Evolutionary conservation across 345 rosid species (phyloP), one percentile per base, ranked within the genome.

Genomic region (Zanthoxylum bungeanum): DNA sequence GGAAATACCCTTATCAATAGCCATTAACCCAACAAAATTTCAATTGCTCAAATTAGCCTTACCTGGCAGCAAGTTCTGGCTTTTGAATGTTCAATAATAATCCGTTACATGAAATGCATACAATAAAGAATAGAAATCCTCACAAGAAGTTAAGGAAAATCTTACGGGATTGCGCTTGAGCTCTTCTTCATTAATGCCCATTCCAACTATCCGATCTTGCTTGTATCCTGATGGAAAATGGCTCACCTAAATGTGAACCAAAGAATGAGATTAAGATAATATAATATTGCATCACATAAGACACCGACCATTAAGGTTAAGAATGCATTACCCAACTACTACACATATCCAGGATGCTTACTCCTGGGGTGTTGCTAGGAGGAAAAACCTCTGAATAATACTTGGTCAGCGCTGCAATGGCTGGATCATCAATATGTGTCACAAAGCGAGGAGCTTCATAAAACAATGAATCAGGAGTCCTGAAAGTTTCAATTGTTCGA

Each of bases 351-450:
- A 90, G 85, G 66, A 94, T 85, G 85, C 92, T 85, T 40, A 83
- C 82, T 82, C 93, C 97, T 10, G 93, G 93, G 59, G 88, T 85
- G 62, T 81, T 75, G 74, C 90, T 86, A 62, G 88, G 89, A 80
- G 98, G 98, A 44, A 94, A 84, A 77, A 86, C 93, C 74, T 82
- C 76, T 0, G 92, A 85, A 78, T 94, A 92, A 40, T 87, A 89
- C 75, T 85, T 94, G 24, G 97, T 86, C 63, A 93, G 80, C 46
- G 98, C 96, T 30, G 91, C 84, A 76, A 93, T 89, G 70, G 98
- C 97, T 40, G 93, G 87, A 76, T 92, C 97, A 71, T 94, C 98
- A 62, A 94, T 89, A 59, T 90, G 97, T 33, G 97, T 90, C 74
- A 94, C 97, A 80, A 92, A 92, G 60, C 97, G 78, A 30, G 97